Evolutionary conservation across 352 stramenopile genomes (phyloP), one percentile per base, ranked within the genome.

Genomic region (Aphanomyces stellatus): DNA sequence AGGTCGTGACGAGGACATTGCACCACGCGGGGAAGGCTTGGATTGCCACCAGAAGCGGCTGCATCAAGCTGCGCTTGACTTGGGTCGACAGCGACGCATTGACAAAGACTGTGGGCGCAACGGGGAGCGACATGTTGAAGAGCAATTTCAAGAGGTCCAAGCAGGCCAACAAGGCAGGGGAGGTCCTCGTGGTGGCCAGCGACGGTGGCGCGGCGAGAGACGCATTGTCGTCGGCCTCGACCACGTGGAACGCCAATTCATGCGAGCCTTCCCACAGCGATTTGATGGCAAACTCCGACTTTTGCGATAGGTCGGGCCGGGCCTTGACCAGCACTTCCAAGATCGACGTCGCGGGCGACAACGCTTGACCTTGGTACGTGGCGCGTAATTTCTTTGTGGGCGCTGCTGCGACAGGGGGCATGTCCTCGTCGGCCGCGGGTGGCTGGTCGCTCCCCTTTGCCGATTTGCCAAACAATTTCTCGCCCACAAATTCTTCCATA

Each of bases 401-500:
- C 6, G 69, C 55, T 48, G 73, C 59, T 35, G 75, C 71, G 8
- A 61, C 77, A n/a, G 51, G 63, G 24, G 19, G 69, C 64, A 48
- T 76, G 53, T 62, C 71, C 69, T 70, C 5, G 13, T 53, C 51
- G 13, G 43, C 65, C 31, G 69, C 68, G n/a, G n/a, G n/a, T n/a
- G n/a, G n/a, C n/a, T n/a, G n/a, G 3, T 76, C 76, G 30, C 78
- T 68, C 4, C 42, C 68, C 27, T 72, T 61, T 24, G 63, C 46
- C 6, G 41, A 41, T n/a, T 65, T 67, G 2, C 79, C 81, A 69
- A 88, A 88, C 3, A 90, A 53, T 53, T 88, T 85, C 42, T 88
- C 83, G 7, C 66, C 62, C 10, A 91, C 87, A 63, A 90, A 91
- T 33, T 86, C 80, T 51, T 91, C 81, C 53, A 91, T 88, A 31